Conservation (phyloP, 768 basidiomycete genomes). For the Rhodotorula taiwanensis region DNA sequence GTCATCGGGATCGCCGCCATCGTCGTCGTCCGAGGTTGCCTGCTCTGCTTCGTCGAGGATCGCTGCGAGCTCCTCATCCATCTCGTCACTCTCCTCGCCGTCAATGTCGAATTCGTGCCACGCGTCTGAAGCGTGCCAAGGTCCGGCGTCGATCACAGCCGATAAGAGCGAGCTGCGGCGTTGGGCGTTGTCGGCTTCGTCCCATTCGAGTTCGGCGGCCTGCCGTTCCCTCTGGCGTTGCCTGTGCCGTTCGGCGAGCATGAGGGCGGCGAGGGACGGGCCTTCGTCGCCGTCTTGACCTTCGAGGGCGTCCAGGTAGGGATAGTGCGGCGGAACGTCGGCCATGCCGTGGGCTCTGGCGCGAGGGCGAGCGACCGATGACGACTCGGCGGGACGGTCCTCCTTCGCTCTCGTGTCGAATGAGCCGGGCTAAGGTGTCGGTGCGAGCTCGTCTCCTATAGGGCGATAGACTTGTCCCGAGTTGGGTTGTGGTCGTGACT, state of each 20-base stretch:
- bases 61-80: neutral
- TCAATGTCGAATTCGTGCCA: neutral
- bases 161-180: neutral
- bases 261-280: slow-evolving; percentile 3
- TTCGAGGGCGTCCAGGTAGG: neutral
- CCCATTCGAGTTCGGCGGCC: slow-evolving; percentile 18
- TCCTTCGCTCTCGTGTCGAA: too few species aligned
- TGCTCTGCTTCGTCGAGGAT: neutral
- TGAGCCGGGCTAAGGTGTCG: too few species aligned
- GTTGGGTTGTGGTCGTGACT: too few species aligned
- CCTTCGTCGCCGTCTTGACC: neutral
- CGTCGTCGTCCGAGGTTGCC: neutral
- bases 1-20: neutral
- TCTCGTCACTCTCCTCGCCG: neutral
- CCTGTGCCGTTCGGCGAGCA: slow-evolving; percentile 7
- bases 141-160: neutral
- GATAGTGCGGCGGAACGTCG: neutral
- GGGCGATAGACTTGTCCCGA: too few species aligned
- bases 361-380: too few species aligned
- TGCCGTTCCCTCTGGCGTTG: neutral
- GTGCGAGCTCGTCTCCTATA: too few species aligned
- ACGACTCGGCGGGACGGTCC: too few species aligned
- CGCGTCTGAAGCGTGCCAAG: neutral
- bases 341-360: too few species aligned
- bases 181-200: slow-evolving; percentile 16